These are phyloP conservation scores for Cutaneotrichosporon mucoides DNA, from an alignment of 1,284 basidiomycete genomes.

Conservation along the genomic window DNA sequence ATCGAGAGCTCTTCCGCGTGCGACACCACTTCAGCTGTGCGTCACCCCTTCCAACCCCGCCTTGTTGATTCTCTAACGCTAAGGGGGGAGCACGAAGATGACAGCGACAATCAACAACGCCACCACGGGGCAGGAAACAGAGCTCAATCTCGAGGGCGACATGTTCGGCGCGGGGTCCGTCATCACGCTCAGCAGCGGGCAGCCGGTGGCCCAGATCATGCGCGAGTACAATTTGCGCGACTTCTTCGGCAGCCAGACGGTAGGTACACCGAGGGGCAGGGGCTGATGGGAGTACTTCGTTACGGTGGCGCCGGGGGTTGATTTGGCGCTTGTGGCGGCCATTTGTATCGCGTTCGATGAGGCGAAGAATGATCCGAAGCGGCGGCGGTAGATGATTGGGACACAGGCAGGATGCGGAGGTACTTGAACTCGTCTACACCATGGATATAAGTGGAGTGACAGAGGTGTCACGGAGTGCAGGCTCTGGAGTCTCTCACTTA, in stretches of 20 bases:
- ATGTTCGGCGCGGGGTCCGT: slow-evolving; percentile 41
- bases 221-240: slow-evolving; percentile 37
- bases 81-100: slow-evolving; percentile 44
- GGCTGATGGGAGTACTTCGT: slow-evolving; percentile 39
- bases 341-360: slow-evolving; percentile 51
- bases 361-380: slow-evolving; percentile 27
- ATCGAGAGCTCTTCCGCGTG: slow-evolving; percentile 37
- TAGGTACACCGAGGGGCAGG: too few species aligned
- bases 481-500: too few species aligned
- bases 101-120: slow-evolving; percentile 36
- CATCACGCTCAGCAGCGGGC: slow-evolving; percentile 30
- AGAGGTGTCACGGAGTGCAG: too few species aligned
- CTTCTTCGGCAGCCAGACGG: slow-evolving; percentile 38
- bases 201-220: slow-evolving; percentile 39
- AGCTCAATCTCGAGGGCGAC: slow-evolving; percentile 38
- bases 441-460: background rate
- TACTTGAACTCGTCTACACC: background rate
- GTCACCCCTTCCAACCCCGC: too few species aligned
- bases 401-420: background rate
- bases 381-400: too few species aligned
- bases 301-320: slow-evolving; percentile 49
- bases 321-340: slow-evolving; percentile 49
- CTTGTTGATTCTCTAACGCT: too few species aligned
- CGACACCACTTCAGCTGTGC: slow-evolving; percentile 33
- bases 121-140: slow-evolving; percentile 22